Evolutionary conservation across 441 rosid species (phyloP), one percentile per base, ranked within the genome.

Genomic region (Macaranga tanarius): DNA sequence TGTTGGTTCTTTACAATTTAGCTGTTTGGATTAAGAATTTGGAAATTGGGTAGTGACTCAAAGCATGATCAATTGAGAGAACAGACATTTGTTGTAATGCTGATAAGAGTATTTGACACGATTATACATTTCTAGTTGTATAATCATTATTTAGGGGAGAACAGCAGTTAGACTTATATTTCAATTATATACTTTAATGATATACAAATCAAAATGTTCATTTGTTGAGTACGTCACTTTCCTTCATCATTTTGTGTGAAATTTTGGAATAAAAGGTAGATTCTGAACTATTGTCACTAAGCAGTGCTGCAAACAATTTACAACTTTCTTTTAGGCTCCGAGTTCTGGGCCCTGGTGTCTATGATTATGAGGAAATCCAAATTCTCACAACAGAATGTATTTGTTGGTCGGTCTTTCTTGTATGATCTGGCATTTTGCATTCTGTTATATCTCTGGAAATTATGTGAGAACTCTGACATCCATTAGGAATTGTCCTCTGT

Each of bases 321-420:
- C 22, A 23, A 59, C 57, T 73, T 79, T 73, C 79, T 71, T 72
- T 77, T 66, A 67, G 62, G 71, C 52, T 73, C 66, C 66, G 76
- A 25, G 38, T 62, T 79, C 77, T 77, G 85, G 84, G 79, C 86
- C 87, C 80, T 84, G 73, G 66, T 76, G 85, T 83, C 70, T 40
- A 52, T 31, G 28, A 65, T 45, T 42, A 58, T 59, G 50, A 56
- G 70, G 63, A 54, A 50, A 48, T 58, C 56, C 15, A 5, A 62
- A 31, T 60, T 55, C 59, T 59, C 47, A 19, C 54, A 42, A 15
- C 60, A 47, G 72, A 50, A 31, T 45, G 62, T 40, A 65, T 71
- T 58, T 55, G 15, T 57, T 74, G 61, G 77, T 66, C 79, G 64
- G 71, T 20, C 75, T 58, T 34, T 69, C 57, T 72, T 23, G 61